These are phyloP conservation scores for Arachnomyces sp. DNA, from an alignment of 2,329 filamentous ascomycete genomes.

Conservation along the genomic window DNA sequence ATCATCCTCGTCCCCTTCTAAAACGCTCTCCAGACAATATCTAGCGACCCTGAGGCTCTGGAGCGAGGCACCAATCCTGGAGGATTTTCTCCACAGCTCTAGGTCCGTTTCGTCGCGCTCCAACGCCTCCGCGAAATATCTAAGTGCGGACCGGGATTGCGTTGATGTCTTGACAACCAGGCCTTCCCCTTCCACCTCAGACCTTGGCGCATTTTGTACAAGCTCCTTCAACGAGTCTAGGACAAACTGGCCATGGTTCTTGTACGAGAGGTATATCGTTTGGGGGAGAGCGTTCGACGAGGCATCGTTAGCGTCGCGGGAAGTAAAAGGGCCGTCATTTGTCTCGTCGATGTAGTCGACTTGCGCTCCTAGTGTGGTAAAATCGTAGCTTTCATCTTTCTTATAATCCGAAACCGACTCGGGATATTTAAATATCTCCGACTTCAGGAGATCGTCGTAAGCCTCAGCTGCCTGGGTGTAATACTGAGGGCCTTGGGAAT, in stretches of 20 bases:
- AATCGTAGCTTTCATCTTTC: conserved; percentile 52
- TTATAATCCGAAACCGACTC: conserved; percentile 81
- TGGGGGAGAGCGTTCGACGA: conserved; percentile 76
- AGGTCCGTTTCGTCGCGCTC: conserved; percentile 59
- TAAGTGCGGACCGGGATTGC: conserved; percentile 37
- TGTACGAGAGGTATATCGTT: conserved; percentile 86
- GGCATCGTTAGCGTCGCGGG: conserved; percentile 60
- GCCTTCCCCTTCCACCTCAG: conserved; percentile 13
- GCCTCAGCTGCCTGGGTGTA: conserved; percentile 71
- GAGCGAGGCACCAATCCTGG: conserved; percentile 50
- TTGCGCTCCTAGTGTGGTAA: conserved; percentile 28
- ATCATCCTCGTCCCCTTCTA: conserved; percentile 54
- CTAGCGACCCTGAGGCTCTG: conserved; percentile 52
- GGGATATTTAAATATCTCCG: conserved; percentile 88
- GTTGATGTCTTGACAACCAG: conserved; percentile 21
- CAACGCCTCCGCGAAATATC: conserved; percentile 53
- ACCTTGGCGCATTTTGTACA: conserved; percentile 18
- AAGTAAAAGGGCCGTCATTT: conserved; percentile 28
- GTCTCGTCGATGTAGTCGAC: conserved; percentile 35
- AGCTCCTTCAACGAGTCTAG: conserved; percentile 64
- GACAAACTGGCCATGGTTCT: conserved; percentile 87
- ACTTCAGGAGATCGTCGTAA: conserved; percentile 77
- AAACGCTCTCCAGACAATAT: conserved; percentile 56
- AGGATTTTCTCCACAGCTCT: conserved; percentile 56
- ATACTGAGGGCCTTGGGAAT: conserved; percentile 72